A percentile compares a stretch with the other conserved stretches of the same genome.
Conservation (phyloP, 2,329 filamentous ascomycete genomes). For the Phoma sp. region DNA sequence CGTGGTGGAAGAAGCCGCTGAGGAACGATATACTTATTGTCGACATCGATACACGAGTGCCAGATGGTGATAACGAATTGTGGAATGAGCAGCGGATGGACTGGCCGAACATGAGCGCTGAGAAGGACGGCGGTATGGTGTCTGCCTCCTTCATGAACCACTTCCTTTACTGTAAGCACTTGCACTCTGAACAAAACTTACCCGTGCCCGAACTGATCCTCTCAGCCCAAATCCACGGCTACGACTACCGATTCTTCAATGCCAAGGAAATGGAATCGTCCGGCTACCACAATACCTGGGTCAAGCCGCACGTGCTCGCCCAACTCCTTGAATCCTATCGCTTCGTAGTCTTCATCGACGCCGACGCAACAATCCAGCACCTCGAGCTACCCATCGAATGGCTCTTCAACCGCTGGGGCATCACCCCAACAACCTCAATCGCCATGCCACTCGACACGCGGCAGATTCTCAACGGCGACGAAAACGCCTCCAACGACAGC, state of each 20-base stretch:
- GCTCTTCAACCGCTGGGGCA: conserved; percentile 57
- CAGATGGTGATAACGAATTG: conserved; percentile 28
- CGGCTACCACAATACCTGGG: conserved; percentile 52
- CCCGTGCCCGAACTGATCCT: background rate
- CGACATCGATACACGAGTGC: conserved; percentile 40
- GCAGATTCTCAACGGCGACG: conserved; percentile 17
- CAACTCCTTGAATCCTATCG: conserved; percentile 51
- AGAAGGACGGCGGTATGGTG: conserved; percentile 36
- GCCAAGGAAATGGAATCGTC: conserved; percentile 37
- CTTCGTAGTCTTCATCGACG: conserved; percentile 55
- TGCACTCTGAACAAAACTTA: conserved; percentile 23
- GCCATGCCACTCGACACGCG: conserved; percentile 50
- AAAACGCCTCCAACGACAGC: conserved; percentile 44
- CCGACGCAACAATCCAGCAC: conserved; percentile 53
- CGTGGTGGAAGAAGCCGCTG: conserved; percentile 34
- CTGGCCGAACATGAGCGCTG: conserved; percentile 27
- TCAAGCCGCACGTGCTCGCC: conserved; percentile 51
- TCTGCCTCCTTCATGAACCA: conserved; percentile 51
- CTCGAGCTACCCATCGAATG: conserved; percentile 56
- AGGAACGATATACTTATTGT: conserved; percentile 35
- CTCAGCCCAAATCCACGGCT: conserved; percentile 48
- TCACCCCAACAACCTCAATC: conserved; percentile 49
- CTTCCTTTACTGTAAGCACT: conserved; percentile 42
- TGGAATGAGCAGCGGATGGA: conserved; percentile 30
- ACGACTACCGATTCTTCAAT: conserved; percentile 55